Base-by-base conservation (phyloP, 2,329 filamentous ascomycete species). In the Chaetomiaceae sp. region DNA sequence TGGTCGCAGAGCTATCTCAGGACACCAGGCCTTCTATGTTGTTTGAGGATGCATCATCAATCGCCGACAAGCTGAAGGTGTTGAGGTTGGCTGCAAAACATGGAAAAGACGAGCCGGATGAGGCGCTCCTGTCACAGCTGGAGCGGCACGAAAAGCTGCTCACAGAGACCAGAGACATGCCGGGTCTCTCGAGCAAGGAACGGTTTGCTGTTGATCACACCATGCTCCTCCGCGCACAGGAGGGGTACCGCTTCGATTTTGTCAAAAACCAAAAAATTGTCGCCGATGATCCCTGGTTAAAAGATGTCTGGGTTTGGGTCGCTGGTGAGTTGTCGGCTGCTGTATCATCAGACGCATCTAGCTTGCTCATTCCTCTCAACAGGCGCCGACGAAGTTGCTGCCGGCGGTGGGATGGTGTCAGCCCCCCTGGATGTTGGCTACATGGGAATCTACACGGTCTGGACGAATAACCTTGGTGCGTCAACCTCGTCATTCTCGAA, bases 271-370 rank as follows among this genome's bases (percentile, higher is more conserved):
- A 79, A 56, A 70, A 76, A 5, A 78, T 91, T n/a, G 77, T 87
- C 1, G 73, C 77, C 5, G 86, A 89, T 55, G 85, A 91, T 62
- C 81, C 80, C 27, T 89, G 87, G 81, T 73, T 92, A n/a, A 78
- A 83, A 53, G 85, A 87, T 51, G 73, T 88, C n/a, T 95, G 89
- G 89, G 80, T 82, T 42, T 89, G 87, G 76, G 75, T 91, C 43
- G 76, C 80, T 54, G 82, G 86, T 83, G 64, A 64, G 73, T 56
- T 8, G 14, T 2, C 10, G 6, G 16, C 1, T 16, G 1, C 13
- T 8, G 20, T 18, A 16, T 16, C 9, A 38, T 27, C 33, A 13
- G 23, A n/a, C n/a, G n/a, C 27, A 18, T 8, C 29, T n/a, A 32
- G 8, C 25, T 62, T 68, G 37, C 67, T 54, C 16, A 44, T 59